These are phyloP conservation scores for Ustanciosporium gigantosporum DNA, from an alignment of 1,284 basidiomycete species.

Conservation along the genomic window DNA sequence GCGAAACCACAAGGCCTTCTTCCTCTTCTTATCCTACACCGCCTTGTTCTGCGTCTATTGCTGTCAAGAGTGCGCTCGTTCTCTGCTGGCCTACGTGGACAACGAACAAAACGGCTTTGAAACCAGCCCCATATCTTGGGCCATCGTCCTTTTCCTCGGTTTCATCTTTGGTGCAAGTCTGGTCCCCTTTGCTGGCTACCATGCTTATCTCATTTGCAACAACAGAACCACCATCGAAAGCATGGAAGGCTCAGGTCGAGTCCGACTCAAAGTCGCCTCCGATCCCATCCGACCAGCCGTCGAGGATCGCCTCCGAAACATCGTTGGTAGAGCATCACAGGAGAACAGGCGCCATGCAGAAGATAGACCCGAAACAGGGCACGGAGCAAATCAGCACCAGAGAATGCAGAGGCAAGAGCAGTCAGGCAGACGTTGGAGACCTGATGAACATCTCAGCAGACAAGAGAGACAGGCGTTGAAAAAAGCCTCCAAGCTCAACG, in stretches of 20 bases:
- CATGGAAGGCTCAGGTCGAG: conserved; percentile 57
- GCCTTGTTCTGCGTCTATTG: conserved; percentile 50
- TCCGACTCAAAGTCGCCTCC: conserved; percentile 20
- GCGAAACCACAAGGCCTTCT: conserved; percentile 61
- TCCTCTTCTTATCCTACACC: conserved; percentile 59
- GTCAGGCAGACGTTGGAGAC: conserved; percentile 14
- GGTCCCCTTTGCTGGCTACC: conserved; percentile 51
- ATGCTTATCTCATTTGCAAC: conserved; percentile 56
- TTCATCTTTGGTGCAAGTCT: conserved; percentile 51
- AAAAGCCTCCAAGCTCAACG: conserved; percentile 47
- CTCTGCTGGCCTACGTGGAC: conserved; percentile 35
- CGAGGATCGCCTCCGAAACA: conserved; percentile 23
- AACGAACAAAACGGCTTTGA: conserved; percentile 49
- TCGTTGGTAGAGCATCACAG: not conserved
- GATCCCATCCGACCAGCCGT: conserved; percentile 11
- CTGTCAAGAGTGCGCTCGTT: conserved; percentile 39
- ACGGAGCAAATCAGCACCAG: not conserved
- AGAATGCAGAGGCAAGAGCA: not conserved
- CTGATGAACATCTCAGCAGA: conserved; percentile 41
- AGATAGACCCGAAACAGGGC: not conserved
- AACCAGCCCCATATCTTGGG: conserved; percentile 59
- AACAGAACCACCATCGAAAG: conserved; percentile 62
- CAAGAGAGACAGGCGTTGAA: conserved; percentile 43
- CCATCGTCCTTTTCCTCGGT: conserved; percentile 53
- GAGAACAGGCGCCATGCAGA: not conserved